A percentile compares a stretch with the other conserved stretches of the same genome.
Evolutionary conservation across 345 rosid genomes (phyloP).

Genomic region (Triadica sebifera): DNA sequence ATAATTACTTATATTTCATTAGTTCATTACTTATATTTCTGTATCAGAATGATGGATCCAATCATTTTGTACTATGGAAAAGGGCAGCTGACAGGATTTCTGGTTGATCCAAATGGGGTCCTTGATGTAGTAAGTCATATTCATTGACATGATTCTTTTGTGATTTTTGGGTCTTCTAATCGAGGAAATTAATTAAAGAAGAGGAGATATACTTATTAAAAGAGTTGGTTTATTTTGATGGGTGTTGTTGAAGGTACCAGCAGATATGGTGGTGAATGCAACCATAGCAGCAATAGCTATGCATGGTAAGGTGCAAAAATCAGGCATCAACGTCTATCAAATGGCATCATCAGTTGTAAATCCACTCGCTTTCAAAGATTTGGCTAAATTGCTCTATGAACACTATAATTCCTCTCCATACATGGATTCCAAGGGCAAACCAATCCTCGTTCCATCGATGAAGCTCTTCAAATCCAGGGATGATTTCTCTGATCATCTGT

Average conservation of each 20-base stretch:
- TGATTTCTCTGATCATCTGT: conserved; percentile 65
- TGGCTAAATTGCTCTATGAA: conserved; percentile 59
- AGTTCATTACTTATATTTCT: not conserved
- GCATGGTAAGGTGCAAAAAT: conserved; percentile 58
- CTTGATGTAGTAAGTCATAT: conserved; percentile 70
- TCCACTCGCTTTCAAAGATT: conserved; percentile 63
- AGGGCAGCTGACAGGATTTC: conserved; percentile 87
- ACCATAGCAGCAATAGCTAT: conserved; percentile 82
- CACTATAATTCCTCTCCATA: conserved; percentile 72
- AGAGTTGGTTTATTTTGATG: not conserved
- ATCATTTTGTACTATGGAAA: conserved; percentile 82
- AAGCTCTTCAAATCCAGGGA: conserved; percentile 76
- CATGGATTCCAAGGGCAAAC: conserved; percentile 70
- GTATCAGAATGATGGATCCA: conserved; percentile 95
- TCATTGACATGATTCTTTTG: not conserved
- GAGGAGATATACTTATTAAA: not conserved
- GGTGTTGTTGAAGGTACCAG: conserved; percentile 52
- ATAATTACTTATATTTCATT: not conserved
- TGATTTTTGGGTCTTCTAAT: not conserved
- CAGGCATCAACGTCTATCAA: conserved; percentile 74
- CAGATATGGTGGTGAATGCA: conserved; percentile 84
- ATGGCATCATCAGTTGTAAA: conserved; percentile 86
- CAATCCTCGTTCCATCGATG: conserved; percentile 69
- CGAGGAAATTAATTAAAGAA: not conserved
- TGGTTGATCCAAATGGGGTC: conserved; percentile 80